Conservation (phyloP, 2,329 filamentous ascomycete genomes). For the Colletotrichum sp. region DNA sequence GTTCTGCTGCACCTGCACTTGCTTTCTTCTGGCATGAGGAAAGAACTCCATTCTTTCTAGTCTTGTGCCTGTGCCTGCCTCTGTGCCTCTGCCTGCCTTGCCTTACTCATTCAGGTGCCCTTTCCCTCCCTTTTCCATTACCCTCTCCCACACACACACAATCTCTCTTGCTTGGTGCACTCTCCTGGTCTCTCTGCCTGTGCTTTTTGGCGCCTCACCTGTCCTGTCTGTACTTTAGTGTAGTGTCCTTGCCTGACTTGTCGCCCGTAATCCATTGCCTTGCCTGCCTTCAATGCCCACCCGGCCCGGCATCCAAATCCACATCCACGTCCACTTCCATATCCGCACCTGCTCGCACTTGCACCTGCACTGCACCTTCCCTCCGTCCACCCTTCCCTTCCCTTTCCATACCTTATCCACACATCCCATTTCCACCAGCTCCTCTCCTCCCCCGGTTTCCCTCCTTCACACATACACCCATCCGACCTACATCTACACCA, state of each 20-base stretch:
- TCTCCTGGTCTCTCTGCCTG: neutral
- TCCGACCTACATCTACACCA: neutral
- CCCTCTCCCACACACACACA: neutral
- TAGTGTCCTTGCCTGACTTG: neutral
- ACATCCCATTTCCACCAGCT: slow-evolving; percentile 12
- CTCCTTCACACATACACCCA: neutral
- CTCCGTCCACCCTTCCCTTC: neutral
- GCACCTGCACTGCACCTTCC: neutral
- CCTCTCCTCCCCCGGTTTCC: slow-evolving; percentile 11
- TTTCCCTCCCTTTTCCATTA: neutral
- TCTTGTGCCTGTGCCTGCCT: neutral
- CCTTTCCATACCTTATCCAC: slow-evolving; percentile 4
- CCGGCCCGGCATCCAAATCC: neutral
- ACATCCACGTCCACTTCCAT: neutral
- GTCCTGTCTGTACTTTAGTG: neutral
- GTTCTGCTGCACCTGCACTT: neutral
- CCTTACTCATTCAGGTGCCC: neutral
- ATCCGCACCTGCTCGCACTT: neutral
- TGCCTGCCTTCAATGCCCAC: neutral
- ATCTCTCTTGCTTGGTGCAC: neutral
- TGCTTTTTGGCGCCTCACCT: neutral
- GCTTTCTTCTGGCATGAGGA: neutral
- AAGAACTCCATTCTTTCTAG: neutral
- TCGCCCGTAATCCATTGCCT: neutral
- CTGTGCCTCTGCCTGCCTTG: neutral